Evolutionary conservation across 2,329 filamentous ascomycete species (phyloP).

Genomic region (Colletotrichum spinosum): DNA sequence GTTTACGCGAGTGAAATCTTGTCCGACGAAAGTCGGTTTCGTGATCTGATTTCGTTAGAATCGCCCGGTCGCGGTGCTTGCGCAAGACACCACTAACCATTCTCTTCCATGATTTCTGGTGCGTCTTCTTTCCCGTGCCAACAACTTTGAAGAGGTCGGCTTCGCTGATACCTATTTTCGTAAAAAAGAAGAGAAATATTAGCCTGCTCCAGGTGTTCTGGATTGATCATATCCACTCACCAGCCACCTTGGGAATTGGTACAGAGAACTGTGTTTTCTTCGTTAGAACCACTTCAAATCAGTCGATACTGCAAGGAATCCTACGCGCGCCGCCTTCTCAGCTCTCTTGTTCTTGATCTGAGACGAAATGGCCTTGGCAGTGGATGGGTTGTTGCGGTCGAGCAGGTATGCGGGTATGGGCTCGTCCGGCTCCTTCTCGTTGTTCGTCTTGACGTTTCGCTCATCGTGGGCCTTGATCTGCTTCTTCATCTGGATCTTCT

Average conservation of each 20-base stretch:
- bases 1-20: constrained; percentile 88
- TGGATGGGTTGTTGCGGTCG: constrained; percentile 74
- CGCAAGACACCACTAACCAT: constrained; percentile 62
- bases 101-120: constrained; percentile 84
- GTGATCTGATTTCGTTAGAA: constrained; percentile 65
- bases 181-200: no score
- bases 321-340: constrained; percentile 83
- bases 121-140: constrained; percentile 94
- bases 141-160: constrained; percentile 99
- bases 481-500: constrained; percentile 99
- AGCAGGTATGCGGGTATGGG: constrained; percentile 94
- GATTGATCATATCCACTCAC: constrained; percentile 57
- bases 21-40: constrained; percentile 90
- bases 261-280: constrained; percentile 75
- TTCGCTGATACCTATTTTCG: constrained; percentile 77
- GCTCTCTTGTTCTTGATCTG: constrained; percentile 96
- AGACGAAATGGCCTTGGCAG: constrained; percentile 77
- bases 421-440: constrained; percentile 81
- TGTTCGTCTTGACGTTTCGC: constrained; percentile 91
- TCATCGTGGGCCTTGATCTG: constrained; percentile 95
- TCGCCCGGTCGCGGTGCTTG: neutral
- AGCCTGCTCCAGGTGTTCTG: neutral
- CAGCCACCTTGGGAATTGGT: constrained; percentile 85
- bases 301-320: neutral
- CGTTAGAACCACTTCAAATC: neutral